A percentile compares a stretch with the other conserved stretches of the same genome.
Evolutionary conservation across 176 grass and related monocot genomes (phyloP).

Genomic region (Lolium multiflorum): DNA sequence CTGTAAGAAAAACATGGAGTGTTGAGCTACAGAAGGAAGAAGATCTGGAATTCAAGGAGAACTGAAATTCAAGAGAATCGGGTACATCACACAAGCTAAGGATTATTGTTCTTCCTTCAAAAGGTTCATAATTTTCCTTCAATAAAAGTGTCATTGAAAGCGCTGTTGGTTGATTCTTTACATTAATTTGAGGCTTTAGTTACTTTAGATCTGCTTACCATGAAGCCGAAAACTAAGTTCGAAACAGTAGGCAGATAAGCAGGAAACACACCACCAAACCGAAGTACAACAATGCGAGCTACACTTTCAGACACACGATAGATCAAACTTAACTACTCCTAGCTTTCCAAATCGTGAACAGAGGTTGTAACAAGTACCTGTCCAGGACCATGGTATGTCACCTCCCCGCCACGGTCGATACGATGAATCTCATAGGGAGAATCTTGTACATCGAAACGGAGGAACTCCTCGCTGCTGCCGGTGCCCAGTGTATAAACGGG

Average conservation of each 20-base stretch:
- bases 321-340: neutral
- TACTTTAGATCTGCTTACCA: neutral
- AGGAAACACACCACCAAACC: neutral
- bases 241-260: neutral
- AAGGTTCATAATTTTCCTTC: neutral
- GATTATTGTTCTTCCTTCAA: neutral
- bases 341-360: too few relatives aligned
- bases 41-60: neutral
- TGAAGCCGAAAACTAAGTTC: neutral
- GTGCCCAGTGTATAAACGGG: conserved; percentile 77
- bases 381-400: conserved; percentile 96
- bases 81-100: too few relatives aligned
- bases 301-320: neutral
- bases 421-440: conserved; percentile 66
- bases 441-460: conserved; percentile 72
- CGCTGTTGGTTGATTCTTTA: neutral
- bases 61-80: neutral
- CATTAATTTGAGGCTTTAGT: neutral
- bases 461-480: conserved; percentile 48
- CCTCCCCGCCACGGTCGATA: conserved; percentile 78
- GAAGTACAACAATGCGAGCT: neutral
- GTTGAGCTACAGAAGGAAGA: neutral
- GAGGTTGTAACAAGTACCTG: conserved; percentile 49
- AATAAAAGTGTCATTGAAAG: neutral
- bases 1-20: conserved; percentile 18